Conservation (phyloP, 202 grass and related monocot species). For the Setaria italica region DNA sequence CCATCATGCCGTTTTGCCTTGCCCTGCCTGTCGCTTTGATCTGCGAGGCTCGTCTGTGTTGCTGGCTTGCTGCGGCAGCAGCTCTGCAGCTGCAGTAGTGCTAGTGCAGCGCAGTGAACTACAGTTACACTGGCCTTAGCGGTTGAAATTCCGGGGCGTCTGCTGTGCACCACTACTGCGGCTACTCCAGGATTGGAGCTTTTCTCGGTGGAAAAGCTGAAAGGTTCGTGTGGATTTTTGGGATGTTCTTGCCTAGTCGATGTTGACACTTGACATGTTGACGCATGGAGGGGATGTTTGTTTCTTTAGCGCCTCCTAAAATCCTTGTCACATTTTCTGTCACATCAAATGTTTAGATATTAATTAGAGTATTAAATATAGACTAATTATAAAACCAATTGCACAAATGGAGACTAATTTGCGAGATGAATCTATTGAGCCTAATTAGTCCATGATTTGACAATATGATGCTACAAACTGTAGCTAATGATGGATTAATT, state of each 20-base stretch:
- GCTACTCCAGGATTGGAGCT: constrained; percentile 11
- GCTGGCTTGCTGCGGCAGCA: neutral
- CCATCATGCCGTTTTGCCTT: constrained; percentile 49
- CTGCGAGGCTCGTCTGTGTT: neutral
- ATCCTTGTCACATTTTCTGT: too few relatives aligned
- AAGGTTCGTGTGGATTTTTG: constrained; percentile 29
- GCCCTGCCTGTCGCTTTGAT: neutral
- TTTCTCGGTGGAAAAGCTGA: constrained; percentile 36
- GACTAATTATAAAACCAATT: too few relatives aligned
- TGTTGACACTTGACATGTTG: neutral
- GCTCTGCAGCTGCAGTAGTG: neutral
- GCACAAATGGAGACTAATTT: too few relatives aligned
- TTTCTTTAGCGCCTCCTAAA: too few relatives aligned
- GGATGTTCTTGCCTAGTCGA: constrained; percentile 29
- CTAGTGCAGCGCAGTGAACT: neutral
- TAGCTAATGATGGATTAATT: too few relatives aligned
- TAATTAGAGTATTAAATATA: too few relatives aligned
- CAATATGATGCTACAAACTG: too few relatives aligned
- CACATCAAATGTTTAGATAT: too few relatives aligned
- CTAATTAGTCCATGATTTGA: too few relatives aligned
- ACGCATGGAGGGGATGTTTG: neutral
- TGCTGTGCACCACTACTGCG: neutral
- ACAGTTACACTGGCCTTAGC: neutral
- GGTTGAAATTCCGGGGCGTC: constrained; percentile 41
- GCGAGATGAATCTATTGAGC: too few relatives aligned